phyloP scores from a whole-genome alignment of 345 rosid genomes.

The Iberis pinnata region DNA sequence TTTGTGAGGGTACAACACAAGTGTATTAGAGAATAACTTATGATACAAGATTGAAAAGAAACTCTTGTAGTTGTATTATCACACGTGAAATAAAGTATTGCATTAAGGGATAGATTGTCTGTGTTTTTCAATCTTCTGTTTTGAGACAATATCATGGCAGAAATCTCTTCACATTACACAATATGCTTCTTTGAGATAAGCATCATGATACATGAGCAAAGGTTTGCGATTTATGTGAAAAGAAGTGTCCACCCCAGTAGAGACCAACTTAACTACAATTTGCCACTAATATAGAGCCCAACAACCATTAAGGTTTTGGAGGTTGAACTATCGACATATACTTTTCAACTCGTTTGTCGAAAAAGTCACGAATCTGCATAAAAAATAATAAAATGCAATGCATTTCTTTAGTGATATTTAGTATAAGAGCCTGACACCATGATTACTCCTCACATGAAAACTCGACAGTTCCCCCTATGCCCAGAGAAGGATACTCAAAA shows the following conservation, averaged over 20 bases:
- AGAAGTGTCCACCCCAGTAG: slow-evolving; percentile 22
- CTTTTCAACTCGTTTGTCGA: slow-evolving; percentile 91
- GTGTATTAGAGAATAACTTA: too few species aligned
- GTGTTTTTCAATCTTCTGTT: slow-evolving; percentile 8
- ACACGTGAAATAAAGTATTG: too few species aligned
- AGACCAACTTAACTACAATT: slow-evolving; percentile 27
- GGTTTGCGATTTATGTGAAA: slow-evolving; percentile 23
- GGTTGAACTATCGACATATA: slow-evolving; percentile 52
- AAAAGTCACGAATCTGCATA: slow-evolving; percentile 93
- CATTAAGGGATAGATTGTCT: too few species aligned
- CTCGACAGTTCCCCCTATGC: not conserved
- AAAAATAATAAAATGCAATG: slow-evolving; percentile 11
- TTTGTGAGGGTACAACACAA: too few species aligned
- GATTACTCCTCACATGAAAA: slow-evolving; percentile 6
- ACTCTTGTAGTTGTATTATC: too few species aligned
- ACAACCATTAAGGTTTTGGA: slow-evolving; percentile 49
- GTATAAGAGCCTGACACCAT: not conserved
- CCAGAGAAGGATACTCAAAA: slow-evolving; percentile 11
- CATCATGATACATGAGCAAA: slow-evolving; percentile 22
- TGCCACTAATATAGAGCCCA: slow-evolving; percentile 26
- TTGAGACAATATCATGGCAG: slow-evolving; percentile 9
- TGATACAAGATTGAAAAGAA: too few species aligned
- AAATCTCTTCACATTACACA: slow-evolving; percentile 4
- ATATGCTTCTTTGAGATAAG: slow-evolving; percentile 24
- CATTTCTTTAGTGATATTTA: slow-evolving; percentile 7